phyloP scores from a whole-genome alignment of 129 eudicot species.

The Gnaphalium uliginosum region DNA sequence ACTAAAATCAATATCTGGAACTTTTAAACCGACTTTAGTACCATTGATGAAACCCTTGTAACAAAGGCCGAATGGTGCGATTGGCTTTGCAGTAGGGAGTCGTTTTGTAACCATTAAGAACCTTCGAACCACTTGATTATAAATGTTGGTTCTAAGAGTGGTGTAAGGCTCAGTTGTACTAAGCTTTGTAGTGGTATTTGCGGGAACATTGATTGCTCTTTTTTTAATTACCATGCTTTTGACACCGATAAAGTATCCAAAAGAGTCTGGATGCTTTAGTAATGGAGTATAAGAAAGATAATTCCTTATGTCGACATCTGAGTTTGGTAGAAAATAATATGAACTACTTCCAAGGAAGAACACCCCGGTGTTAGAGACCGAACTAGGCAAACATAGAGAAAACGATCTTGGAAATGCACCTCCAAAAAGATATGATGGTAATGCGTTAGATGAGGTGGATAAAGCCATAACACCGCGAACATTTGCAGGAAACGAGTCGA shows the following conservation, averaged over 20 bases:
- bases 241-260: slow-evolving; percentile 9
- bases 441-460: slow-evolving; percentile 17
- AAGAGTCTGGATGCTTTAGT: slow-evolving; percentile 1
- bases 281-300: background rate
- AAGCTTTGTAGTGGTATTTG: slow-evolving; percentile 2
- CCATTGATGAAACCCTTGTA: background rate
- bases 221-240: background rate
- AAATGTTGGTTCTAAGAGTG: slow-evolving; percentile 2
- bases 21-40: background rate
- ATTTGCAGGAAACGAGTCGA: slow-evolving; percentile 12
- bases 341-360: slow-evolving; percentile 12
- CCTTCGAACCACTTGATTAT: background rate
- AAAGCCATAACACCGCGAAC: slow-evolving; percentile 28
- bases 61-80: background rate
- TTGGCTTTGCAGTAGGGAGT: background rate
- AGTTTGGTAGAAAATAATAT: background rate
- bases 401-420: background rate
- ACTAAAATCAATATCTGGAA: slow-evolving; percentile 10
- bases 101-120: background rate
- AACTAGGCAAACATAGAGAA: slow-evolving; percentile 26
- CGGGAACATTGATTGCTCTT: background rate
- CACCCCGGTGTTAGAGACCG: slow-evolving; percentile 1
- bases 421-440: background rate
- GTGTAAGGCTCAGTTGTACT: slow-evolving; percentile 10
- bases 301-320: background rate